Evolutionary conservation across 805 yeast genomes (phyloP), one percentile per base, ranked within the genome.

Genomic region (Helenozyma rhizophorensis): DNA sequence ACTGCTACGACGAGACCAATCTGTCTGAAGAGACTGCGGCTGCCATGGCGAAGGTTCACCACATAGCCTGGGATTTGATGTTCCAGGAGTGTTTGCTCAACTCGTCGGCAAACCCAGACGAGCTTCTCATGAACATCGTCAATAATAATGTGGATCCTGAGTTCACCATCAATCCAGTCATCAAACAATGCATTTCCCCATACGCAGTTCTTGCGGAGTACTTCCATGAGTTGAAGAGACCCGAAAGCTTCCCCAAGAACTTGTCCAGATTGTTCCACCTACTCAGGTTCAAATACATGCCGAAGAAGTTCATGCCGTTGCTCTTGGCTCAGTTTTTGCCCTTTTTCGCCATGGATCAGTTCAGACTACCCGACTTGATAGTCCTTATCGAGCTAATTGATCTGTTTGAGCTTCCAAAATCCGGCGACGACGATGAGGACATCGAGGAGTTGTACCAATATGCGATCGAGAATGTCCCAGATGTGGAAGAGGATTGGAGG

Each of bases 131-230:
- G 40, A 65, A 75, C 23, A 60, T 76, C 16, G 71, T 76, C 9
- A 39, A 45, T 14, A 54, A 56, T 26, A 45, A 56, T 14, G 65
- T 61, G 14, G 65, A 60, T 23, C 39, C 53, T 2, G 51, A 54
- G 9, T 51, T 60, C 6, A 51, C 57, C 13, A 60, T 74, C 10
- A 69, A 77, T 25, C 78, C 85, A 11, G 65, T 77, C 2, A 66
- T 83, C 47, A 72, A 78, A 43, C 89, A 83, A 53, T 72, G 83
- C 16, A 53, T 83, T 31, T 61, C 90, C 4, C 93, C 93, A 28
- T 78, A 82, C 51, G 87, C 81, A 2, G 74, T 80, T 0, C 60
- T 83, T 15, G 64, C 65, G 37, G 70, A 70, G 39, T 77, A 73
- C 45, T 70, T 70, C 50, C 56, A 58, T 31, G 61, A 7, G 44